A percentile compares a stretch with the other conserved stretches of the same genome.
phyloP scores from a whole-genome alignment of 345 rosid genomes.

The Adansonia digitata region DNA sequence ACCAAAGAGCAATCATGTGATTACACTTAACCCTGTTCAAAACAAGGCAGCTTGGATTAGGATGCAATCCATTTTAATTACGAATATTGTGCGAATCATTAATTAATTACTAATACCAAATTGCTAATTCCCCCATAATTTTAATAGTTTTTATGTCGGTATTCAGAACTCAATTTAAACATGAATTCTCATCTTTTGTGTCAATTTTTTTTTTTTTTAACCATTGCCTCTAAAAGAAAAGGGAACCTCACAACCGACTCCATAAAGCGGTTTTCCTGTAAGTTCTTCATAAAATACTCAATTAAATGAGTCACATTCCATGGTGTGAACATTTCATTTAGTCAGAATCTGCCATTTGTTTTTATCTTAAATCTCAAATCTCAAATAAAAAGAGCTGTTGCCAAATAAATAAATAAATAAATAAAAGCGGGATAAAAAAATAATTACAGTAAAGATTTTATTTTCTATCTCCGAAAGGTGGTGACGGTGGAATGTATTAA shows the following conservation, averaged over 20 bases:
- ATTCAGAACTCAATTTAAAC: slow-evolving; percentile 18
- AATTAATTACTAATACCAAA: neutral
- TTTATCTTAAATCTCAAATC: neutral
- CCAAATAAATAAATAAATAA: too few relatives aligned
- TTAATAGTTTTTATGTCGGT: slow-evolving; percentile 5
- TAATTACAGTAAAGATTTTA: neutral
- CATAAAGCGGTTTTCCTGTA: neutral
- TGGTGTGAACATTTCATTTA: slow-evolving; percentile 12
- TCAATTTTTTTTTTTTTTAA: neutral
- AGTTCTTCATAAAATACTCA: neutral
- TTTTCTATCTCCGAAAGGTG: neutral
- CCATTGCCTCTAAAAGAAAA: neutral
- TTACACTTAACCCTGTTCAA: neutral
- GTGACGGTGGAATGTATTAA: neutral
- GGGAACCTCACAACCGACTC: slow-evolving; percentile 3
- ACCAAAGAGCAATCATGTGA: neutral
- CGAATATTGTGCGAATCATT: slow-evolving; percentile 1
- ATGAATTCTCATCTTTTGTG: slow-evolving; percentile 1
- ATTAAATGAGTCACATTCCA: neutral
- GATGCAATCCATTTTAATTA: neutral
- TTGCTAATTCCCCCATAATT: neutral
- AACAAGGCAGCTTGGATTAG: neutral
- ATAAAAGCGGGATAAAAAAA: neutral
- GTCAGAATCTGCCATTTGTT: neutral
- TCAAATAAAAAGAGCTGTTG: too few relatives aligned